Conservation (phyloP, 768 basidiomycete genomes). For the Pleurotus djamor region DNA sequence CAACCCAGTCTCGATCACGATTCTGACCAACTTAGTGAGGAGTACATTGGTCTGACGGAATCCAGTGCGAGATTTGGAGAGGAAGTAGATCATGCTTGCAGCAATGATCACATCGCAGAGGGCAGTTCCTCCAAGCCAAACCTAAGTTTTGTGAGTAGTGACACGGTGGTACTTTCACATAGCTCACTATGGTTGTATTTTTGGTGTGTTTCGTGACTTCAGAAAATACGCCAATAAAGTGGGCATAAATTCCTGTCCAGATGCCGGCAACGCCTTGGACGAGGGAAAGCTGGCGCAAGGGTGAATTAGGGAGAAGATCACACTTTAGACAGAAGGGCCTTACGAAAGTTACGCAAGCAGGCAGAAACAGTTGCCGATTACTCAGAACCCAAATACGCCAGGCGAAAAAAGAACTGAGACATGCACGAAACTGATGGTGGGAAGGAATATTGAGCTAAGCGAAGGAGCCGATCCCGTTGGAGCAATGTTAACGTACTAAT, state of each 20-base stretch:
- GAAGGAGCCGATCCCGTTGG: neutral
- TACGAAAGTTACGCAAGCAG: constrained; percentile 6
- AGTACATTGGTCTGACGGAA: constrained; percentile 16
- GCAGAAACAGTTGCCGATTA: constrained; percentile 4
- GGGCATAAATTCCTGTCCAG: constrained; percentile 9
- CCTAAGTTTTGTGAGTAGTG: neutral
- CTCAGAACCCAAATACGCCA: constrained; percentile 15
- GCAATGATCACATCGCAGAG: constrained; percentile 20
- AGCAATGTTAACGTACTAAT: constrained; percentile 13
- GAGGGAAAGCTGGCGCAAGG: constrained; percentile 8
- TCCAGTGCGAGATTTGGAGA: constrained; percentile 16
- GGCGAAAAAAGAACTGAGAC: constrained; percentile 16
- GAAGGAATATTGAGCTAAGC: neutral
- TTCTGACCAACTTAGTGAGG: constrained; percentile 14
- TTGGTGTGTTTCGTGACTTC: constrained; percentile 1
- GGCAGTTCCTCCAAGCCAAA: constrained; percentile 18
- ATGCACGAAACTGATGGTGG: constrained; percentile 15
- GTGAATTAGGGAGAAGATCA: too few species aligned
- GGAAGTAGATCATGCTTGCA: constrained; percentile 17
- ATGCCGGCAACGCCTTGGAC: constrained; percentile 11
- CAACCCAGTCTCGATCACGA: constrained; percentile 20
- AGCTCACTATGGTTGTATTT: neutral
- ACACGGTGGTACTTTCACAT: neutral
- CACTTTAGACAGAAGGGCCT: neutral
- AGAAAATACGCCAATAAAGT: constrained; percentile 10